Percentiles rank a stretch among this genome's conserved stretches.
Evolutionary conservation across 1,284 basidiomycete genomes (phyloP).

Genomic region (Cystobasidium slooffiae): DNA sequence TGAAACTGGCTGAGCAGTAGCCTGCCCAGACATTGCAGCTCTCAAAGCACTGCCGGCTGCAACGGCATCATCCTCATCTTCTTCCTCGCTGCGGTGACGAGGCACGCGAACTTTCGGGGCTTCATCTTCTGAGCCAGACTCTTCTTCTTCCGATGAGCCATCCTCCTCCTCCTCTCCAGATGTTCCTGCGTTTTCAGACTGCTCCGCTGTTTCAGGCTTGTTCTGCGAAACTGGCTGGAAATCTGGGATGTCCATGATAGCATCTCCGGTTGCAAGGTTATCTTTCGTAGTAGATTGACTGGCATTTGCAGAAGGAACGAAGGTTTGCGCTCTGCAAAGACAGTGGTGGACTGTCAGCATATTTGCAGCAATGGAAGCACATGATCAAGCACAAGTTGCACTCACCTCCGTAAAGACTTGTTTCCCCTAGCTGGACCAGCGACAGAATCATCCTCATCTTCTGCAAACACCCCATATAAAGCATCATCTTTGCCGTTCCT

Average conservation of each 20-base stretch:
- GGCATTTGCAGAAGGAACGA: background rate
- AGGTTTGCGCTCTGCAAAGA: conserved; percentile 22
- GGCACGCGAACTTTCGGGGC: conserved; percentile 40
- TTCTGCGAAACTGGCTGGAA: conserved; percentile 1
- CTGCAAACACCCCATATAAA: conserved; percentile 81
- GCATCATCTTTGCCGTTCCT: conserved; percentile 72
- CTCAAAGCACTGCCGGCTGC: conserved; percentile 34
- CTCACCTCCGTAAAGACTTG: conserved; percentile 35
- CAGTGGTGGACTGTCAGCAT: background rate
- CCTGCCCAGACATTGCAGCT: conserved; percentile 7
- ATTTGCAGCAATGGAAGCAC: background rate
- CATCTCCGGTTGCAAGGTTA: background rate
- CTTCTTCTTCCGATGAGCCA: conserved; percentile 1
- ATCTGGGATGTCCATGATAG: conserved; percentile 28
- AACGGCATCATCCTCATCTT: conserved; percentile 34
- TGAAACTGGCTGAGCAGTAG: background rate
- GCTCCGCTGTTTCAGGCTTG: background rate
- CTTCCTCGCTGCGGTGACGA: conserved; percentile 37
- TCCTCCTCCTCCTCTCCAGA: conserved; percentile 17
- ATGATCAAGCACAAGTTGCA: conserved; percentile 42
- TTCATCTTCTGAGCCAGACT: conserved; percentile 23
- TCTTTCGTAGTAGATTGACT: conserved; percentile 1
- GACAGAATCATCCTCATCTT: conserved; percentile 69
- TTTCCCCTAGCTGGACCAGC: conserved; percentile 54
- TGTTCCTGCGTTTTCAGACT: background rate